These are phyloP conservation scores for Cladophialophora exuberans DNA, from an alignment of 2,329 filamentous ascomycete genomes.

Conservation along the genomic window DNA sequence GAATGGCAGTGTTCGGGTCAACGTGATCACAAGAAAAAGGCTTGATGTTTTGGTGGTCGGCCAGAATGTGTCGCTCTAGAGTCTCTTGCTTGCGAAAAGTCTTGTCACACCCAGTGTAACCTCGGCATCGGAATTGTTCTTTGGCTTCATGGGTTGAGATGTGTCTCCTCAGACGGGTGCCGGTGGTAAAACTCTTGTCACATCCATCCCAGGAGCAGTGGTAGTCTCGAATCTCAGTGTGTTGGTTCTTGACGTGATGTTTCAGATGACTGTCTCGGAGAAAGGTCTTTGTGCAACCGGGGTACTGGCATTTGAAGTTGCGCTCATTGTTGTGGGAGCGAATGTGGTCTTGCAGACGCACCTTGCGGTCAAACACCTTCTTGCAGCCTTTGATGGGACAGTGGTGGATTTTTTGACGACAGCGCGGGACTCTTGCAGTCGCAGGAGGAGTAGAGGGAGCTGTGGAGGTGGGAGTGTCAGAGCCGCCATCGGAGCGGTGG, in stretches of 20 bases:
- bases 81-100: constrained; percentile 88
- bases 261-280: constrained; percentile 83
- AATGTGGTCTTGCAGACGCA: constrained; percentile 76
- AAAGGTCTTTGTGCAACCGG: constrained; percentile 79
- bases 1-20: constrained; percentile 54
- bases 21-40: constrained; percentile 71
- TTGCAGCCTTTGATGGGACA: constrained; percentile 75
- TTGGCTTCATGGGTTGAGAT: constrained; percentile 76
- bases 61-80: constrained; percentile 77
- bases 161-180: constrained; percentile 76
- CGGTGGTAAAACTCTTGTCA: constrained; percentile 78
- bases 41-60: constrained; percentile 71
- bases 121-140: constrained; percentile 74
- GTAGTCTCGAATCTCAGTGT: constrained; percentile 71
- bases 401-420: constrained; percentile 73
- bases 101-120: constrained; percentile 70
- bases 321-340: constrained; percentile 85
- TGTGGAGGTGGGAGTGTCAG: constrained; percentile 31
- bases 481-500: too few relatives aligned
- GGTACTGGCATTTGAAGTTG: constrained; percentile 71
- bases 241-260: constrained; percentile 81
- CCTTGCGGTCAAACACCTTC: constrained; percentile 87
- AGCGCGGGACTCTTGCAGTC: constrained; percentile 50
- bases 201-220: constrained; percentile 73
- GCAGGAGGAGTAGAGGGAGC: constrained; percentile 31